Base-by-base conservation (phyloP, 169 alveolate species). In the Cryptosporidium bovis region DNA sequence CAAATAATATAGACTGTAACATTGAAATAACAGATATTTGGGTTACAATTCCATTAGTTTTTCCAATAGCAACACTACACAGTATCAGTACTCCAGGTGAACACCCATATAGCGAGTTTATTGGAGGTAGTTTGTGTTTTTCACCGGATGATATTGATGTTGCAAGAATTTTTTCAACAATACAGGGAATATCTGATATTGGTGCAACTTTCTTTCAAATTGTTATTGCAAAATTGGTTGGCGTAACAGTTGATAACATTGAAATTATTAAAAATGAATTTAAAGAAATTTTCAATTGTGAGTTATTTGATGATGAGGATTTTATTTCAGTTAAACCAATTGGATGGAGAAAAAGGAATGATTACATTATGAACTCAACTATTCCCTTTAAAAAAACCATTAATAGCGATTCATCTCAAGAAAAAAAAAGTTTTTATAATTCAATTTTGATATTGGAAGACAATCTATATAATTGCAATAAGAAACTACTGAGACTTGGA, bases 201-300 rank as follows among this genome's bases (percentile, higher is more conserved):
- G 87, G 87, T 33, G 87, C 87, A 24, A 53, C 71, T 44, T 77
- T 77, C 50, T 77, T 77, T 29, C 87, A 77, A 20, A 44, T 77
- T 18, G 71, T 56, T 6, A 60, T 77, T 40, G 87, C 87, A 60
- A 77, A 77, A 77, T 15, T 77, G 16, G 48, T 36, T 8, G 64
- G 64, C 20, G 71, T 77, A 16, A 60, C 34, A 18, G n/a, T 53
- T 53, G 71, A 60, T 6, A 31, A 77, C 31, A 56, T 13, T 6
- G 24, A 58, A 24, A 24, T 60, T 4, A 60, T 77, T 31, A 24
- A 60, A 77, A 40, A 60, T 4, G 87, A 77, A 46, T 77, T 77
- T 46, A 56, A 27, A 6, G 44, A 34, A 60, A n/a, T 62, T 2
- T 77, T 62, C 20, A 60, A 48, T 1, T 13, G 18, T 16, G 51